Percentiles rank a stretch among this genome's conserved stretches.
phyloP scores from a whole-genome alignment of 306 rosid genomes.

The Parietaria judaica region DNA sequence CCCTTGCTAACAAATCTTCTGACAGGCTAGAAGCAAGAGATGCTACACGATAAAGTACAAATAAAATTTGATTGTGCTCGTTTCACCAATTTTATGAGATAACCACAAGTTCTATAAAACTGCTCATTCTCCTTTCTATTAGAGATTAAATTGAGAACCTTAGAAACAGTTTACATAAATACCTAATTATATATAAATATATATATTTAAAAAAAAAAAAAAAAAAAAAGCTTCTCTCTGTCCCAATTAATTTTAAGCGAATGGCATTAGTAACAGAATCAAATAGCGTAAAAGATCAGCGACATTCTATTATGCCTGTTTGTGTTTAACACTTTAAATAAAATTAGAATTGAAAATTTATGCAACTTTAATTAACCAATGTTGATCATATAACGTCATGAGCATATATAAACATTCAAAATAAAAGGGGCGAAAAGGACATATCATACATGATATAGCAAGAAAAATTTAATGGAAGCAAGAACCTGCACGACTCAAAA shows the following conservation, averaged over 20 bases:
- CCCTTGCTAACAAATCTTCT: slow-evolving; percentile 82
- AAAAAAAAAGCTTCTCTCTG: neutral
- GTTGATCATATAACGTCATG: neutral
- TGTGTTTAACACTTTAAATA: too few species aligned
- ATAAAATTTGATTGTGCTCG: slow-evolving; percentile 3
- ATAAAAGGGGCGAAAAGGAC: neutral
- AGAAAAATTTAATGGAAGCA: neutral
- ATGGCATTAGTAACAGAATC: neutral
- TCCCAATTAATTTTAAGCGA: too few species aligned
- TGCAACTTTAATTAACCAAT: neutral
- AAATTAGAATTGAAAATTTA: too few species aligned
- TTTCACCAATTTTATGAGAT: neutral
- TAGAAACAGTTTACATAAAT: neutral
- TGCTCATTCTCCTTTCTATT: neutral
- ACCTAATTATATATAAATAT: too few species aligned
- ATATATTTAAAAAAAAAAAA: neutral
- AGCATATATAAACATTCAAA: neutral
- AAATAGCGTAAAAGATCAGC: too few species aligned
- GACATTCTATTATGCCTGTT: too few species aligned
- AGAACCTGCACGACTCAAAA: neutral
- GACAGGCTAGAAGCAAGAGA: slow-evolving; percentile 91
- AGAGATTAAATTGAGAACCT: neutral
- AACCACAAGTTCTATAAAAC: neutral
- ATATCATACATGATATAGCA: neutral
- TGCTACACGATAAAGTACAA: slow-evolving; percentile 44